Conservation (phyloP, 2,329 filamentous ascomycete species). For the Epichloe coenophiala region DNA sequence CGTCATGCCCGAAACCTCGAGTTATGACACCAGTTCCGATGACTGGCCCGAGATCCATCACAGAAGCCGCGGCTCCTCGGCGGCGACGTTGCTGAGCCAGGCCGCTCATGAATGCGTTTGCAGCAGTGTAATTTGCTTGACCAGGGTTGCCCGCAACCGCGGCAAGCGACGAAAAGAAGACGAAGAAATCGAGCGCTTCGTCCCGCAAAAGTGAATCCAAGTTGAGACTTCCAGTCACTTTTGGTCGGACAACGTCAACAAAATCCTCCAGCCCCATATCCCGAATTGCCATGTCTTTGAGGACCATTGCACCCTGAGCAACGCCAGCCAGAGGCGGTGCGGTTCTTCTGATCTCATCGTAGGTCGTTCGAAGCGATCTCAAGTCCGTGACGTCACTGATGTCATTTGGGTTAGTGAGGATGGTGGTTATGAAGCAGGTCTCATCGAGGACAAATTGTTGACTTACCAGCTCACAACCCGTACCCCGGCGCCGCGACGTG, state of each 20-base stretch:
- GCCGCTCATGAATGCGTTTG: constrained; percentile 28
- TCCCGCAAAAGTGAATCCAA: constrained; percentile 19
- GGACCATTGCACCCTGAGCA: constrained; percentile 29
- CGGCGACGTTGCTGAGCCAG: constrained; percentile 22
- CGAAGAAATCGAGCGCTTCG: constrained; percentile 23
- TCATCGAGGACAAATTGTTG: too few relatives aligned
- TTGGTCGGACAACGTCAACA: constrained; percentile 16
- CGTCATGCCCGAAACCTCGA: neutral
- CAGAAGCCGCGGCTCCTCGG: constrained; percentile 24
- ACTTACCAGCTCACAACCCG: neutral
- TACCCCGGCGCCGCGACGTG: neutral
- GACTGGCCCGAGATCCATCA: constrained; percentile 24
- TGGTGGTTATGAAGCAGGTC: too few relatives aligned
- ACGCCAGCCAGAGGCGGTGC: constrained; percentile 27
- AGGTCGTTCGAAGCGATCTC: constrained; percentile 1
- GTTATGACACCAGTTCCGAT: constrained; percentile 20
- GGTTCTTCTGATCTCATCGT: constrained; percentile 8
- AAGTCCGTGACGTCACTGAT: constrained; percentile 6
- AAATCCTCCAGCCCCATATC: constrained; percentile 15
- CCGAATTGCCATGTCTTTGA: constrained; percentile 21
- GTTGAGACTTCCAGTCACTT: constrained; percentile 19
- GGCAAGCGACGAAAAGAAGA: constrained; percentile 20
- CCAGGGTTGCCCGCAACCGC: constrained; percentile 16
- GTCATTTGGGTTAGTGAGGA: too few relatives aligned
- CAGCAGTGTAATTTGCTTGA: constrained; percentile 32